Evolutionary conservation across 805 yeast genomes (phyloP), one percentile per base, ranked within the genome.

Genomic region (Saccharomycopsis capsularis): DNA sequence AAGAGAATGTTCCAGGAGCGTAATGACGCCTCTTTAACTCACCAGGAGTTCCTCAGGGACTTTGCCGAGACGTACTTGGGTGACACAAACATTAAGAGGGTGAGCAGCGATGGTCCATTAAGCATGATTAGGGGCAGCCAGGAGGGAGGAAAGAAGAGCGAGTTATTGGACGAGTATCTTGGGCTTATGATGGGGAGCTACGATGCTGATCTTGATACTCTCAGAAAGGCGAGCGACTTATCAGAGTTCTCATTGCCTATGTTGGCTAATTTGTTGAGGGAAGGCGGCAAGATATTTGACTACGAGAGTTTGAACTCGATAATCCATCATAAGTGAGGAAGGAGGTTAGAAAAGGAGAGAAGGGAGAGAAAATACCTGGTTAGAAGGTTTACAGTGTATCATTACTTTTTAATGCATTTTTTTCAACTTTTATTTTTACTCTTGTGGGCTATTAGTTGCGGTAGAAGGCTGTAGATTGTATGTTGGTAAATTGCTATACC

Each of bases 151-250:
- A 16, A 22, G 15, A 43, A 42, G 15, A 56, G 61, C 22, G 64
- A 64, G 47, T 60, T 76, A 41, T 66, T 71, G 39, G 64, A 63
- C 50, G 65, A 67, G 47, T 76, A 66, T 52, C 63, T 76, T 56
- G 64, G 60, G 25, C 58, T 71, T 50, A 73, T 76, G 78, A 68
- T 79, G 23, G 51, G 56, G 2, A 64, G 63, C 11, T 76, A 75
- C 53, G 69, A 71, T 21, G 68, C 69, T 37, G 81, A 77, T 49
- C 61, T 78, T 37, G 79, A 76, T 55, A 67, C 63, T 47, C 63
- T 78, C 52, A 67, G 82, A 48, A 64, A 68, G 53, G 71, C 71
- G 48, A 75, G 73, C 4, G 81, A 76, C 56, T 76, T 78, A 56
- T 60, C 58, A 9, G 68, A 63, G 23, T 66, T 65, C 50, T 73